Evolutionary conservation across 164 flowering plant genomes (phyloP), one percentile per base, ranked within the genome.

Genomic region (Paratinospora sagittata): DNA sequence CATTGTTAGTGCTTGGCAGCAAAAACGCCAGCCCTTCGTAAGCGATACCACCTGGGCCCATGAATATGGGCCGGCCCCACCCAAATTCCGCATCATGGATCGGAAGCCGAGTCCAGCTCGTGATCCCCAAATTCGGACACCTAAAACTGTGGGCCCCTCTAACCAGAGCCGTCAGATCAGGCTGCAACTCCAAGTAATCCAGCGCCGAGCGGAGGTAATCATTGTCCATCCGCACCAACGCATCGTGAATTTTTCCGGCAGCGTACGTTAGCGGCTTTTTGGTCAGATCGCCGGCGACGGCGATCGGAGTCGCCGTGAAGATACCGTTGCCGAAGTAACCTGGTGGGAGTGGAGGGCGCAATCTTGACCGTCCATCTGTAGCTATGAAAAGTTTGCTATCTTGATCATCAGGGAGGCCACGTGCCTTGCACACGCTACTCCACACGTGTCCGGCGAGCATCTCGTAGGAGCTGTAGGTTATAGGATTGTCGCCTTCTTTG

Each of bases 181-280:
- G 85, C 73, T 86, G 91, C 45, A 82, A 62, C 77, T 87, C 91
- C 26, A 89, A 65, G 77, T 80, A 89, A 72, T 89, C 93, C 0
- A 89, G 74, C n/a, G 91, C 89, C 12, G 93, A 89, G 66, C 84
- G 72, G 37, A 88, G 62, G 52, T 88, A 88, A 1, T 84, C 84
- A 21, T 85, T 70, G 72, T 86, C 87, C 92, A 86, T 88, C n/a
- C 78, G 68, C 27, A 43, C 78, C 81, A 86, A 68, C 3, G 84
- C 83, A 3, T 81, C 83, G 30, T 80, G 85, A 34, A 89, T 85
- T 55, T 13, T 57, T 2, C 82, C 65, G 0, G 89, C 90, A 0
- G 85, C 80, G 55, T 79, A 81, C 73, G 79, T 79, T 16, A 79
- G 57, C 8, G 86, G 88, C 26, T 80, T 85, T 2, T 83, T 74